Base-by-base conservation (phyloP, 768 basidiomycete species). In the Fistulinella prunicolor region DNA sequence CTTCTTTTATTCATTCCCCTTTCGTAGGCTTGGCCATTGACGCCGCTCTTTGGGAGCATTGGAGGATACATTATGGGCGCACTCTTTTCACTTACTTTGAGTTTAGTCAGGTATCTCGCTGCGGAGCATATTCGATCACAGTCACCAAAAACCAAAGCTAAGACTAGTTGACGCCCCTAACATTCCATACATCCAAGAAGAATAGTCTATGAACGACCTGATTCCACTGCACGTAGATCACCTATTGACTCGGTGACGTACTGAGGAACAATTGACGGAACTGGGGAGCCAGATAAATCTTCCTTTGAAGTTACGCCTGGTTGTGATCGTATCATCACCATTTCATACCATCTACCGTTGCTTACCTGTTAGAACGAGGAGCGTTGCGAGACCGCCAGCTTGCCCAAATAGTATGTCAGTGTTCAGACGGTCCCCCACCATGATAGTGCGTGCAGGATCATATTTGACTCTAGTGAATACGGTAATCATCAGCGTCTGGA, bases 341-440 rank as follows among this genome's bases (percentile, higher is more conserved):
- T 41, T 38, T 8, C 6, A n/a, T 4, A 41, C 38, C 38, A 9
- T 37, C 20, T 36, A 35, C 9, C 22, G 17, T 23, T 38, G 56
- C 68, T 54, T 62, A 88, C 93, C 94, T n/a, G 91, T 94, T 57
- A 98, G 71, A 47, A 98, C 95, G 35, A 97, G 82, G 47, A 97
- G 73, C 0, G 95, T 97, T 16, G 86, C 67, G 19, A 96, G 76
- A 22, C 91, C 91, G 35, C 92, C 91, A 38, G 80, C 79, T 63
- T 89, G 78, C 42, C 95, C 96, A 60, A 98, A 99, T 43, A 88
- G 70, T 58, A 99, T 97, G 68, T 99, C 95, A 6, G 96, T 98
- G 65, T 90, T 87, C 55, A 99, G 76, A 51, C 95, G 81, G 70
- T 99, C 95, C 35, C 95, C 95, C 38, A 98, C 76, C 92, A 99